Evolutionary conservation across 164 flowering plant genomes (phyloP), one percentile per base, ranked within the genome.

Genomic region (Vitis cinerea): DNA sequence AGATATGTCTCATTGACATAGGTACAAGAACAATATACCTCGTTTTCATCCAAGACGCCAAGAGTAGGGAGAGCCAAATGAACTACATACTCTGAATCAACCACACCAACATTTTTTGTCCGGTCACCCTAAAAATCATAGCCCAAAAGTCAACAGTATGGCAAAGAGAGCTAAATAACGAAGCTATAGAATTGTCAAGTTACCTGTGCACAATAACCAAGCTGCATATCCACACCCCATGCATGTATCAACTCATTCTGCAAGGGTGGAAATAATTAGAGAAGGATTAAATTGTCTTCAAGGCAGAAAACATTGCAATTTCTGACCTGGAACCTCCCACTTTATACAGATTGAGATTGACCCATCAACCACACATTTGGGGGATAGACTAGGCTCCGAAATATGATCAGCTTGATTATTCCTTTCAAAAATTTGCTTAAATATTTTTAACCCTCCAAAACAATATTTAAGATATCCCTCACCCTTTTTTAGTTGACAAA

Each of bases 171-270:
- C 13, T 19, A 9, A 14, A 31, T 2, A 53, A 37, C 51, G 54
- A 58, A 29, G 13, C 13, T 27, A 2, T 1, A 50, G 64, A 19
- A 17, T 16, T 7, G 55, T 61, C 59, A 77, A 65, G 10, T 74
- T 86, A 78, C 98, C 83, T 89, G 97, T 53, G 94, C 97, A 77
- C 98, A 94, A 76, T 92, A 92, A 31, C 98, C 98, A 65, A 94
- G 97, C 77, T 85, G 84, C 75, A 67, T 77, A 77, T 94, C 98
- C 70, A 94, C 64, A 64, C 97, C 98, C 98, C 98, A 94, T 2
- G 91, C 98, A 82, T 94, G 97, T 78, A 94, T 88, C 83, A 94
- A 81, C 78, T 94, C 98, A 75, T 92, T 94, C 98, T 94, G 91
- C 16, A 29, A 14, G 44, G 48, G 10, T 37, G 44, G 44, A 49